A percentile compares a stretch with the other conserved stretches of the same genome.
These are phyloP conservation scores for Naganishia antarctica DNA, from an alignment of 768 basidiomycete genomes.

Conservation along the genomic window DNA sequence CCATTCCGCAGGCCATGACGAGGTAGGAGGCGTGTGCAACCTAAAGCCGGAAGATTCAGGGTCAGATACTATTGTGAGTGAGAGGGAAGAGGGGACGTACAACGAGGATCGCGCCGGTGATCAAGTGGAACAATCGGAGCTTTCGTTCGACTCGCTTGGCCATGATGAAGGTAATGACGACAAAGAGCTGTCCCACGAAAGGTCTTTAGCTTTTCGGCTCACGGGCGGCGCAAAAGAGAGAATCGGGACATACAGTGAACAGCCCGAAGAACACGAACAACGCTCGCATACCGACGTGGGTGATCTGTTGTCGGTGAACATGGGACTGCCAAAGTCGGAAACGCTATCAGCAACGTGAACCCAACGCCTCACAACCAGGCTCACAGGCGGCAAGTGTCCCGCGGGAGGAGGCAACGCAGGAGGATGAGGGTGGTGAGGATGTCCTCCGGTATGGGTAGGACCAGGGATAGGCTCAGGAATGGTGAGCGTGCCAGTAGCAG, in stretches of 20 bases:
- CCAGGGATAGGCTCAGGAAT: slow-evolving; percentile 27
- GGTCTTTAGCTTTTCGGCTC: too few species aligned
- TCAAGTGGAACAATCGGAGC: slow-evolving; percentile 44
- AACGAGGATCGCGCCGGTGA: slow-evolving; percentile 43
- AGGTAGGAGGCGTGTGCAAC: slow-evolving; percentile 42
- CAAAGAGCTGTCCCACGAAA: too few species aligned
- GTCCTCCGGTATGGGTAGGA: not conserved
- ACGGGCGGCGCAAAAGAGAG: too few species aligned
- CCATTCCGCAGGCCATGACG: slow-evolving; percentile 44
- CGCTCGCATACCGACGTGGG: slow-evolving; percentile 35
- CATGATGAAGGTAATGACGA: slow-evolving; percentile 36
- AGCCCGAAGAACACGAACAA: slow-evolving; percentile 42
- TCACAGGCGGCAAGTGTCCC: slow-evolving; percentile 21
- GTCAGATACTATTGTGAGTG: too few species aligned
- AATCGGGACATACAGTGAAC: too few species aligned
- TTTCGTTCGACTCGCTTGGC: slow-evolving; percentile 42
- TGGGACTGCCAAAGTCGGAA: slow-evolving; percentile 1
- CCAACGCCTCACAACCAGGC: not conserved
- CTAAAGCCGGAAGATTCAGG: too few species aligned
- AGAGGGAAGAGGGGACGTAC: too few species aligned
- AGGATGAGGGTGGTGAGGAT: slow-evolving; percentile 15
- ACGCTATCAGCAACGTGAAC: not conserved
- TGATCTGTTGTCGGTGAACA: slow-evolving; percentile 30
- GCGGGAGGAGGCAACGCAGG: slow-evolving; percentile 1
- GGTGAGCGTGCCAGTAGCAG: slow-evolving; percentile 19